These are phyloP conservation scores for Auriscalpium orientale DNA, from an alignment of 768 basidiomycete species.

Conservation along the genomic window DNA sequence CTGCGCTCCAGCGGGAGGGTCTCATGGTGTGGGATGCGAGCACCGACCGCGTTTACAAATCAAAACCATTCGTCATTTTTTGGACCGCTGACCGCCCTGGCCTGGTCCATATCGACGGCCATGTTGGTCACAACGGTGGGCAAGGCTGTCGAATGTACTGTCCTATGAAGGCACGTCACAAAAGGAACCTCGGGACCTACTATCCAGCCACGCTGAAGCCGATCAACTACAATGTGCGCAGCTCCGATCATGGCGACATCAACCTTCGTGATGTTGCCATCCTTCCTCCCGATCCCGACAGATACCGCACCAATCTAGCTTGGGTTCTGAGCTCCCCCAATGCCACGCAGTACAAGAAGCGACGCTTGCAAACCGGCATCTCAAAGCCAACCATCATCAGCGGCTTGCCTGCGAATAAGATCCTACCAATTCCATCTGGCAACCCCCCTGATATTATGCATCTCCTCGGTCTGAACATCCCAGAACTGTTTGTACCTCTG, in stretches of 20 bases:
- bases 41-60: background rate
- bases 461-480: no score
- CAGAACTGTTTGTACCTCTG: no score
- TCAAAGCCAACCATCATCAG: slow-evolving; percentile 4
- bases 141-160: slow-evolving; percentile 23
- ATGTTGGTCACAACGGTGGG: slow-evolving; percentile 28
- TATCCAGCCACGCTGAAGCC: slow-evolving; percentile 20
- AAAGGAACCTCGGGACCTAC: slow-evolving; percentile 23
- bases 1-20: slow-evolving; percentile 22
- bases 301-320: background rate
- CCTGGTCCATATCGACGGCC: slow-evolving; percentile 24
- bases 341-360: background rate
- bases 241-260: background rate
- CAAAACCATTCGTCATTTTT: slow-evolving; percentile 11
- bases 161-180: slow-evolving; percentile 23
- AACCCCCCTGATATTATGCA: no score
- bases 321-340: background rate
- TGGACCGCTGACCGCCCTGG: slow-evolving; percentile 28
- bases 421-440: no score
- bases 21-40: slow-evolving; percentile 20
- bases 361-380: background rate
- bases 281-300: background rate
- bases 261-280: background rate
- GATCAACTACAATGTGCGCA: background rate
- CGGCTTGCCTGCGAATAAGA: no score